A percentile compares a stretch with the other conserved stretches of the same genome.
phyloP scores from a whole-genome alignment of 2,329 filamentous ascomycete genomes.

The Coniochaeta pulveracea region DNA sequence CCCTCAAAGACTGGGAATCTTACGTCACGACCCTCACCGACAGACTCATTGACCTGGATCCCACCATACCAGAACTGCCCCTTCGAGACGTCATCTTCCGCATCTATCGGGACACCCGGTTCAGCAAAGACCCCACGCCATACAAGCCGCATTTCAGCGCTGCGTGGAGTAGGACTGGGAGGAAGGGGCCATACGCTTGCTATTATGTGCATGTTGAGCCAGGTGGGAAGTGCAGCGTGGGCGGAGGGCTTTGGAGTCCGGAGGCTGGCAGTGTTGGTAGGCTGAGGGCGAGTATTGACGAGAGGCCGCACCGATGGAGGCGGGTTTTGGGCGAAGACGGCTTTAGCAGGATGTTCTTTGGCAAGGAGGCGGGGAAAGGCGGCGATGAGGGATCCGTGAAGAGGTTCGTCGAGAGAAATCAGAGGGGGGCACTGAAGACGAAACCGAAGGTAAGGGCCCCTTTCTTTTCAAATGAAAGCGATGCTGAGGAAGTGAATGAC shows the following conservation, averaged over 20 bases:
- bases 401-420: constrained; percentile 61
- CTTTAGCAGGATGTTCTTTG: constrained; percentile 56
- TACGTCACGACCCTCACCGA: constrained; percentile 65
- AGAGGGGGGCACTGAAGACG: constrained; percentile 68
- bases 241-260: constrained; percentile 74
- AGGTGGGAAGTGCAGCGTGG: constrained; percentile 52
- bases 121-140: constrained; percentile 72
- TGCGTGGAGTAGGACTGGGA: constrained; percentile 77
- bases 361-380: constrained; percentile 29
- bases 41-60: constrained; percentile 60
- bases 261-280: constrained; percentile 53
- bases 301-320: constrained; percentile 59
- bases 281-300: constrained; percentile 66
- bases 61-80: constrained; percentile 77
- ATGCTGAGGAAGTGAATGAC: neutral
- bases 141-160: constrained; percentile 87
- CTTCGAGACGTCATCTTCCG: constrained; percentile 78
- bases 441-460: constrained; percentile 61
- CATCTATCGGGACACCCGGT: constrained; percentile 79
- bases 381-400: constrained; percentile 45
- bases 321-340: constrained; percentile 47
- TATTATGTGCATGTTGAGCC: constrained; percentile 84
- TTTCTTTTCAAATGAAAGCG: neutral
- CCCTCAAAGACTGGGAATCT: constrained; percentile 70
- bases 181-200: constrained; percentile 77